Conservation (phyloP, 768 basidiomycete species). For the Suillus brevipes region DNA sequence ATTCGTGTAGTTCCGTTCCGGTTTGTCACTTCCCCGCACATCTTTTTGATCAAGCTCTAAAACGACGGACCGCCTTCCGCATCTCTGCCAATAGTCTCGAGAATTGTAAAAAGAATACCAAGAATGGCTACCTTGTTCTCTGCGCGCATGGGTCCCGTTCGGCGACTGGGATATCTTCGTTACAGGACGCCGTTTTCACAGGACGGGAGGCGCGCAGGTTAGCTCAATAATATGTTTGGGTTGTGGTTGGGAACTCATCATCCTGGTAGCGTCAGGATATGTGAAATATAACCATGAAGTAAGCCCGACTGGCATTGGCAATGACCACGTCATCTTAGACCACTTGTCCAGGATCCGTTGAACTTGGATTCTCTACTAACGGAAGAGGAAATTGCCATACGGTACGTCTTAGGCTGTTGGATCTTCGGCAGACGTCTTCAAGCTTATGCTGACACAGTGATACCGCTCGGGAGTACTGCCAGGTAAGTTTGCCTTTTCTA, state of each 20-base stretch:
- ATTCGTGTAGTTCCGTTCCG: background rate
- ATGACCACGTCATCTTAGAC: background rate
- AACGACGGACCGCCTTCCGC: background rate
- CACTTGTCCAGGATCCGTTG: constrained; percentile 69
- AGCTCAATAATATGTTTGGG: background rate
- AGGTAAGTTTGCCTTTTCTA: constrained; percentile 45
- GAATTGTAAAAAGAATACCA: background rate
- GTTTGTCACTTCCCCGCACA: background rate
- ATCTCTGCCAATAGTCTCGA: background rate
- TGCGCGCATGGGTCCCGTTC: background rate
- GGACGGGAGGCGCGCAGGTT: background rate
- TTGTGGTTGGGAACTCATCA: background rate
- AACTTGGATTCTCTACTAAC: constrained; percentile 76
- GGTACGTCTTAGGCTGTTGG: constrained; percentile 45
- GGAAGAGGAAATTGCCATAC: constrained; percentile 87
- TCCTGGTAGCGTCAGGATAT: constrained; percentile 20
- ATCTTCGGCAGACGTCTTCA: background rate
- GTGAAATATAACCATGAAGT: constrained; percentile 24
- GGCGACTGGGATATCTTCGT: background rate
- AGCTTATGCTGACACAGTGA: constrained; percentile 49
- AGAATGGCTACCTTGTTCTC: background rate
- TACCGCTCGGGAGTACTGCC: constrained; percentile 76
- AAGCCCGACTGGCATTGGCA: constrained; percentile 9
- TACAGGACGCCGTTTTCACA: background rate
- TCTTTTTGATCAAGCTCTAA: background rate